Evolutionary conservation across 352 stramenopile species (phyloP).

Genomic region (Plasmopara halstedii): DNA sequence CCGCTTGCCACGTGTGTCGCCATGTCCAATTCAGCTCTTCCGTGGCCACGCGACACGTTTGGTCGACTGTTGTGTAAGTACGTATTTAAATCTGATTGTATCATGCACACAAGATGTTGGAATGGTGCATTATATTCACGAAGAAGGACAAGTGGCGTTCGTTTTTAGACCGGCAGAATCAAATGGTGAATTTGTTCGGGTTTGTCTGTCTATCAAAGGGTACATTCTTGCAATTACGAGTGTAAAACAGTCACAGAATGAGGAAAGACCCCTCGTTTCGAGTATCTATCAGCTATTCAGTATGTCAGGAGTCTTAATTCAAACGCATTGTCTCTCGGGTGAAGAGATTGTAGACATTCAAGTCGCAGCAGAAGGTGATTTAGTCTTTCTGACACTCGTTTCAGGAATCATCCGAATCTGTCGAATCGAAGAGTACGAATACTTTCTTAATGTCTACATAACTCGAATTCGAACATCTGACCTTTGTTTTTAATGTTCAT

Average conservation of each 20-base stretch:
- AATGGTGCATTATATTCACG: slow-evolving; percentile 67
- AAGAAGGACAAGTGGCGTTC: slow-evolving; percentile 65
- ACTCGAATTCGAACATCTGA: neutral
- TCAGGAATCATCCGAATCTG: slow-evolving; percentile 49
- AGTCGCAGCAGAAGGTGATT: slow-evolving; percentile 59
- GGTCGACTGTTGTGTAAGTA: slow-evolving; percentile 58
- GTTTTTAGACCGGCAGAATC: slow-evolving; percentile 32
- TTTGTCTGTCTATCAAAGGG: slow-evolving; percentile 48
- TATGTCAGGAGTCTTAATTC: slow-evolving; percentile 51
- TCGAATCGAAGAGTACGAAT: slow-evolving; percentile 64
- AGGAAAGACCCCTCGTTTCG: slow-evolving; percentile 7
- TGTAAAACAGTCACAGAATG: slow-evolving; percentile 4
- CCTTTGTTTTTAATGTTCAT: neutral
- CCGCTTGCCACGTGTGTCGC: slow-evolving; percentile 58
- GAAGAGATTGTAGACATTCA: slow-evolving; percentile 44
- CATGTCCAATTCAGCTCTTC: slow-evolving; percentile 51
- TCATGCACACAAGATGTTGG: slow-evolving; percentile 48
- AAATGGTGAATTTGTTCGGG: slow-evolving; percentile 29
- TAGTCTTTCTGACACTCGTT: slow-evolving; percentile 59
- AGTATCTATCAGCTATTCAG: slow-evolving; percentile 60
- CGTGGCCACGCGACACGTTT: slow-evolving; percentile 47
- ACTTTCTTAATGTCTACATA: neutral
- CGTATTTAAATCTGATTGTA: slow-evolving; percentile 51
- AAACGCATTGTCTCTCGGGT: slow-evolving; percentile 32
- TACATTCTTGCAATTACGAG: slow-evolving; percentile 46